Conservation (phyloP, 2,329 filamentous ascomycete genomes). For the Davidsoniella australis region DNA sequence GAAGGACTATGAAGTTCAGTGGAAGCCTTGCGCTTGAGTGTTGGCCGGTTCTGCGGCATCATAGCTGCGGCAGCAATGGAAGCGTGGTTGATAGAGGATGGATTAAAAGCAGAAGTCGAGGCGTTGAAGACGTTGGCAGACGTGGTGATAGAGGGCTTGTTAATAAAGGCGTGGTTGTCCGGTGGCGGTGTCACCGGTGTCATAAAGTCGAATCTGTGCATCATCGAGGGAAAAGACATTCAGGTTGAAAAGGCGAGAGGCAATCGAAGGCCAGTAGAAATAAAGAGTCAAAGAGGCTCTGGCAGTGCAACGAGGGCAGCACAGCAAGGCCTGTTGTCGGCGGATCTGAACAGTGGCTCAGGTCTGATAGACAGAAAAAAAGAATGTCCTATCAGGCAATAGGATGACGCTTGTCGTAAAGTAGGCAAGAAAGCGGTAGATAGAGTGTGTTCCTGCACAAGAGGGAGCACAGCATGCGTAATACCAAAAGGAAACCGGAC, state of each 20-base stretch:
- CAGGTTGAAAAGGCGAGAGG: background rate
- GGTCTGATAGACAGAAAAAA: no score
- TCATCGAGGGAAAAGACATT: slow-evolving; percentile 13
- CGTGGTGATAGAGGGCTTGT: background rate
- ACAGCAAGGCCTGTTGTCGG: no score
- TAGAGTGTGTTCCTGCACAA: background rate
- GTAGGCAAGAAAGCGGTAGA: background rate
- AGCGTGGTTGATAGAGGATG: no score
- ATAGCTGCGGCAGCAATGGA: background rate
- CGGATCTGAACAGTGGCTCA: no score
- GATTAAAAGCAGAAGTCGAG: no score
- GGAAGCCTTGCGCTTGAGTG: slow-evolving; percentile 10
- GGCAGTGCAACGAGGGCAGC: no score
- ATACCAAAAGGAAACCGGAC: no score
- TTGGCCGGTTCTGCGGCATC: slow-evolving; percentile 8
- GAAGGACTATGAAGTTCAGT: slow-evolving; percentile 11
- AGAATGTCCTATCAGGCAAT: no score
- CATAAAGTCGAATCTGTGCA: slow-evolving; percentile 15
- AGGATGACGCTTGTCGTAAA: no score
- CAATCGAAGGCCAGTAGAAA: background rate
- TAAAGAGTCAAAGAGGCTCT: background rate
- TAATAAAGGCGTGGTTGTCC: slow-evolving; percentile 21
- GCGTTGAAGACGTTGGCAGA: slow-evolving; percentile 4
- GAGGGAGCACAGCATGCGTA: background rate
- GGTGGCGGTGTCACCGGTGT: slow-evolving; percentile 25